Evolutionary conservation across 2,329 filamentous ascomycete genomes (phyloP).

Genomic region (Hortaea werneckii): DNA sequence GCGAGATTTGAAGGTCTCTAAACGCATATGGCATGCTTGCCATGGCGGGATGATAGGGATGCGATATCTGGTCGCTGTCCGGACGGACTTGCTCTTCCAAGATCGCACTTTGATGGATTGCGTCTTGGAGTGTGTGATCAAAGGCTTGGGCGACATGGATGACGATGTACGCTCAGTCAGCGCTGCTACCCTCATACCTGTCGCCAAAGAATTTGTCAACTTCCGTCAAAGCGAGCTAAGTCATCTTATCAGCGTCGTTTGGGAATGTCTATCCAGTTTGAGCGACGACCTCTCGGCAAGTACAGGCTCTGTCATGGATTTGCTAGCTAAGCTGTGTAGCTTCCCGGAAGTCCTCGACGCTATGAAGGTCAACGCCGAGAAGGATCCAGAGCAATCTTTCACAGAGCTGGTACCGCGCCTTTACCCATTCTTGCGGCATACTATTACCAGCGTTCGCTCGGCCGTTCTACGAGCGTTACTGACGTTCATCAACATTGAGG

Average conservation of each 20-base stretch:
- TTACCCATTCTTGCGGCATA: conserved; percentile 93
- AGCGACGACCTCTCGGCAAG: conserved; percentile 95
- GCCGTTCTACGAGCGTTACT: conserved; percentile 86
- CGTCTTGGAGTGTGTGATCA: conserved; percentile 86
- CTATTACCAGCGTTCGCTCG: conserved; percentile 88
- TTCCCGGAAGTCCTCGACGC: conserved; percentile 86
- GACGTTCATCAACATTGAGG: conserved; percentile 83
- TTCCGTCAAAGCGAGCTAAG: conserved; percentile 70
- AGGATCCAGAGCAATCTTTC: conserved; percentile 81
- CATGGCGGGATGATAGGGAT: conserved; percentile 97
- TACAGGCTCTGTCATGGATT: conserved; percentile 96
- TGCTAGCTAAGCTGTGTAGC: conserved; percentile 87
- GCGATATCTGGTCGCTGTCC: conserved; percentile 86
- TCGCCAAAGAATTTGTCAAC: conserved; percentile 87
- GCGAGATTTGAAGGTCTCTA: conserved; percentile 62
- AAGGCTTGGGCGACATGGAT: conserved; percentile 78
- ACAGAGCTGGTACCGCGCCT: conserved; percentile 83
- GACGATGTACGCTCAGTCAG: conserved; percentile 96
- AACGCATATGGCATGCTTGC: conserved; percentile 82
- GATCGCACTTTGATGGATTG: conserved; percentile 84
- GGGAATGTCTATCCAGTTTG: conserved; percentile 94
- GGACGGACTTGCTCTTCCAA: conserved; percentile 80
- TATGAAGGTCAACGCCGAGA: conserved; percentile 81
- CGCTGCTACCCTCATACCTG: conserved; percentile 92
- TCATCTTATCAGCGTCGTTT: conserved; percentile 83